Evolutionary conservation across 805 yeast genomes (phyloP).

Genomic region (Yamadazyma philogaea): DNA sequence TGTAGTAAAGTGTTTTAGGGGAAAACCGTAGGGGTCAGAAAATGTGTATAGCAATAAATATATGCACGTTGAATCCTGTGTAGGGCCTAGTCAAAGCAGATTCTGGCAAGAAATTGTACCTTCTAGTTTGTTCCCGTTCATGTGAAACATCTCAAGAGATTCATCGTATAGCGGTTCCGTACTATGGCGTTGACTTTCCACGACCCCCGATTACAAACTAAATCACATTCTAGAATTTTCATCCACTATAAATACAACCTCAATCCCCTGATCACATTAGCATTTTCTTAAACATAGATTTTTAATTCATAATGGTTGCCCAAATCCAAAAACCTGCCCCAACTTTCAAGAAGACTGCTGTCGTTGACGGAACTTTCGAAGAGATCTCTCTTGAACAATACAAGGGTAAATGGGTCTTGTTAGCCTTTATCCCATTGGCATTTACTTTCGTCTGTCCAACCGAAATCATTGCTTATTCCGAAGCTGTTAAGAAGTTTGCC

Average conservation of each 20-base stretch:
- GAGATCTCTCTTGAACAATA: constrained; percentile 91
- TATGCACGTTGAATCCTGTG: too few relatives aligned
- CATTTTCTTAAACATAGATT: neutral
- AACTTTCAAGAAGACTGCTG: constrained; percentile 93
- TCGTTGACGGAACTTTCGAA: constrained; percentile 93
- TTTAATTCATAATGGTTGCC: constrained; percentile 63
- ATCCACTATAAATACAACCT: constrained; percentile 9
- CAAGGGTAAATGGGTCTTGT: constrained; percentile 96
- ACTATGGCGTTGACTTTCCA: constrained; percentile 5
- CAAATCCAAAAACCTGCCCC: constrained; percentile 96
- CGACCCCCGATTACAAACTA: constrained; percentile 14
- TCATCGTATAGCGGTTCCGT: too few relatives aligned
- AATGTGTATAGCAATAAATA: too few relatives aligned
- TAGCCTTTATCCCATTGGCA: constrained; percentile 97
- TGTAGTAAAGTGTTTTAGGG: too few relatives aligned
- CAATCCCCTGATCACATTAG: neutral
- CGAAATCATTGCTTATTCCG: constrained; percentile 97
- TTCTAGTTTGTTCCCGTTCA: too few relatives aligned
- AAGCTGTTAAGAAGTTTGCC: constrained; percentile 85
- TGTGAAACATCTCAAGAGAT: too few relatives aligned
- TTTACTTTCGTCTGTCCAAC: constrained; percentile 99
- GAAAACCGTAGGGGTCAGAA: too few relatives aligned
- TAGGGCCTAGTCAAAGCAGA: too few relatives aligned
- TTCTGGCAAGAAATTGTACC: too few relatives aligned
- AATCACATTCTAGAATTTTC: constrained; percentile 12